A percentile compares a stretch with the other conserved stretches of the same genome.
Evolutionary conservation across 2,329 filamentous ascomycete genomes (phyloP).

Genomic region (Trichoderma semiorbis): DNA sequence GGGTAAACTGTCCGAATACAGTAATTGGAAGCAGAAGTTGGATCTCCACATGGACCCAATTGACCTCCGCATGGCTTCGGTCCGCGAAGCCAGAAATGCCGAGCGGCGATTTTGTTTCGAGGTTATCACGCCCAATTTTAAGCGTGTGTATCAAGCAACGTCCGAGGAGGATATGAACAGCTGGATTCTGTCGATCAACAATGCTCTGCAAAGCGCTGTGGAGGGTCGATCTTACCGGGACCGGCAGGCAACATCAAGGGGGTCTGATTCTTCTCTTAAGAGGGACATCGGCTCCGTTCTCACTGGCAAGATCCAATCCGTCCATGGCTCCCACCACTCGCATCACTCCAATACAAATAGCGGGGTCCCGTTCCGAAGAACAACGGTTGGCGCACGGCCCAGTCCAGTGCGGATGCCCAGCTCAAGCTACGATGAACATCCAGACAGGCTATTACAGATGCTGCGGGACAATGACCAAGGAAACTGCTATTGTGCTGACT

Average conservation of each 20-base stretch:
- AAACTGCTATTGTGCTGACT: constrained; percentile 93
- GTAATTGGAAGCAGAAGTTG: constrained; percentile 97
- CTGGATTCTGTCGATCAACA: constrained; percentile 96
- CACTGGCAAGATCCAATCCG: constrained; percentile 82
- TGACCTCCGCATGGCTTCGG: constrained; percentile 93
- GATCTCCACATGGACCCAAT: constrained; percentile 98
- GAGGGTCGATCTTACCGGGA: constrained; percentile 68
- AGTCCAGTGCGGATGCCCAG: constrained; percentile 65
- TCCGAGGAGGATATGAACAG: constrained; percentile 97
- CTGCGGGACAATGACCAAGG: constrained; percentile 88
- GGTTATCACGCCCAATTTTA: constrained; percentile 94
- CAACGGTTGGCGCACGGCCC: constrained; percentile 86
- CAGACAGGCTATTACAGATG: constrained; percentile 80
- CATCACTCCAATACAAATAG: constrained; percentile 43
- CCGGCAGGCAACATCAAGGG: constrained; percentile 40
- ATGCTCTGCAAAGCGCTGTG: constrained; percentile 91
- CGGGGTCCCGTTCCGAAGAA: constrained; percentile 71
- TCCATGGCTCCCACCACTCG: constrained; percentile 53
- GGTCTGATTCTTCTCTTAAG: constrained; percentile 56
- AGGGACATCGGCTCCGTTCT: constrained; percentile 90
- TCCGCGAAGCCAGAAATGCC: constrained; percentile 89
- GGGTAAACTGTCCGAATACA: constrained; percentile 95
- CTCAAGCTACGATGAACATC: constrained; percentile 74
- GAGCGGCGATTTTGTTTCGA: constrained; percentile 97
- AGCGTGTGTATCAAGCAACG: constrained; percentile 93